Base-by-base conservation (phyloP, 345 rosid species). In the Gossypium longicalyx region DNA sequence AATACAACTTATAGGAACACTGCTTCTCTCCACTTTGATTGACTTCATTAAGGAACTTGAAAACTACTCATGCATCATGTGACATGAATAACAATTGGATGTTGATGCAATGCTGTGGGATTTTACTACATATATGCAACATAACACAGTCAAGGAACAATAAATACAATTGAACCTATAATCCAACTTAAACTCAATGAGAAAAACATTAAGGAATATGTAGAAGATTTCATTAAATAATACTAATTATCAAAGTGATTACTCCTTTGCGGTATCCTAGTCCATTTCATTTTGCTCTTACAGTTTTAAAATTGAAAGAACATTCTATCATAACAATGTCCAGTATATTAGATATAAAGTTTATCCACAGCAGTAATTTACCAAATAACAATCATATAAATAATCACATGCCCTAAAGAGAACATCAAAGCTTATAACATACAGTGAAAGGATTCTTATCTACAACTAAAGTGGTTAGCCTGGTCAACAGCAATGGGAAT, bases 311-410 rank as follows among this genome's bases (percentile, higher is more conserved):
- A 53, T 13, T 45, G 54, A 67, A 67, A 22, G 53, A 45, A 11
- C 11, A 45, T 12, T 13, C 20, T 44, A 44, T 44, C 54, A 45
- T 47, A 11, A 43, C 16, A 44, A 44, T 20, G 9, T 20, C 16
- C n/a, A 22, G 52, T 43, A 43, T 19, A 10, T 66, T 66, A 66
- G 29, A 12, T 23, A 20, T 12, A 66, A 20, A 67, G 38, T 67
- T n/a, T 6, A 63, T 64, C 51, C 51, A 64, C 8, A 2, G 27
- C 53, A 67, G 71, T 45, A 34, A 67, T 12, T 45, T 47, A 67
- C 54, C 71, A 67, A 67, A 67, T 12, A 67, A 67, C 19, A 47
- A 67, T 11, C 41, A 7, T 45, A 67, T 47, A 47, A 67, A 67
- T 45, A 47, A 12, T 7, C 48, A 66, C 13, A 63, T 34, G 38